A percentile compares a stretch with the other conserved stretches of the same genome.
phyloP scores from a whole-genome alignment of 495 filamentous ascomycete species.

The Tuber calosporum region DNA sequence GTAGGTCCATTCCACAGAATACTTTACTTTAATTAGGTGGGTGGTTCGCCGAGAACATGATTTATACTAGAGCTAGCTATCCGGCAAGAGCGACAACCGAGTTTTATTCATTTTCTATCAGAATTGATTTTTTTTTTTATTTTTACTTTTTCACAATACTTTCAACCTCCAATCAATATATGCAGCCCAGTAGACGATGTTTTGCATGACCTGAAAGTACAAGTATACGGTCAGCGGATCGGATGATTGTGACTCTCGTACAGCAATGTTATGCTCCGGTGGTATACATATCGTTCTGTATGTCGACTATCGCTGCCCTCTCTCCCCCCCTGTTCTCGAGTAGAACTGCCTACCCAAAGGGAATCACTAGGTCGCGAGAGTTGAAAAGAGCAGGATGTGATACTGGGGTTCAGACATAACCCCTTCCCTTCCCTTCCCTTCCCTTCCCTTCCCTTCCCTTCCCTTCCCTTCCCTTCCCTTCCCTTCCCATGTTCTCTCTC shows the following conservation, averaged over 20 bases:
- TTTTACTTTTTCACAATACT: background rate
- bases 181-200: background rate
- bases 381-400: background rate
- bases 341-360: background rate
- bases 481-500: background rate
- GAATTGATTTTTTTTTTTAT: no score
- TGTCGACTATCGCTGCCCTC: background rate
- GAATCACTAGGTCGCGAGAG: background rate
- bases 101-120: background rate
- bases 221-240: no score
- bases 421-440: background rate
- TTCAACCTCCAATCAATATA: background rate
- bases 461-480: no score
- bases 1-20: background rate
- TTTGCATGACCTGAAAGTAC: constrained; percentile 1
- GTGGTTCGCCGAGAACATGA: background rate
- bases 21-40: background rate
- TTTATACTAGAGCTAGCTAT: background rate
- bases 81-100: background rate
- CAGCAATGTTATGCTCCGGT: background rate
- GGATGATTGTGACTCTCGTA: constrained; percentile 1
- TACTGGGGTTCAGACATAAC: background rate
- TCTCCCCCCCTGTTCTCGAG: background rate
- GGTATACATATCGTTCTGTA: background rate
- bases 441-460: background rate